Base-by-base conservation (phyloP, 305 asterid genomes). In the Nicotiana rustica region DNA sequence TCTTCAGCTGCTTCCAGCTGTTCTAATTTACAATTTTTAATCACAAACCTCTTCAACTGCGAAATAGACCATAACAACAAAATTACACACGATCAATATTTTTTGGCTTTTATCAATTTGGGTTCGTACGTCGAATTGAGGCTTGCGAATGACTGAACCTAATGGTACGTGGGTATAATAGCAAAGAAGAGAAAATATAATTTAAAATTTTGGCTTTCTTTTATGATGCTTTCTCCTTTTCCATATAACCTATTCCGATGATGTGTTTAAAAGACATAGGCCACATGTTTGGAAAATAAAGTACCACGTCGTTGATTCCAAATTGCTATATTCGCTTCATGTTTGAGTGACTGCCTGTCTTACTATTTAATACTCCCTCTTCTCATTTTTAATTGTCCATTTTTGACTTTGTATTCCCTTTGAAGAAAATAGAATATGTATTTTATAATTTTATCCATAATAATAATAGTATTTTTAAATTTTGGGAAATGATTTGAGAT, bases 1-100 rank as follows among this genome's bases (percentile, higher is more conserved):
- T 71, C 60, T 71, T 70, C 35, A 10, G 78, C 38, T 71, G 15
- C 8, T 49, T 73, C 25, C 44, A 73, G 44, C 9, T 49, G 79
- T 73, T 17, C 38, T 21, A 25, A 49, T 49, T 73, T 49, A 25
- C 29, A 13, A 5, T n/a, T n/a, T n/a, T 6, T 21, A 49, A 10
- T 44, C 18, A 6, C 8, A 73, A 25, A 25, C 9, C 6, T 73
- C 44, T 49, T 73, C 21, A 47, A 60, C 10, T 25, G 44, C 8
- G 14, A 47, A 21, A 41, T 36, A 47, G 55, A 61, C 8, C 15
- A 71, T 6, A 25, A 14, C 31, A 73, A 19, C 3, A 44, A 19
- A 44, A 44, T 12, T 36, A 36, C 38, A 5, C 5, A 21, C 35
- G 4, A 47, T 71, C 79, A 21, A 73, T 6, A 25, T 41, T 47